Conservation (phyloP, 345 rosid genomes). For the Salix purpurea region DNA sequence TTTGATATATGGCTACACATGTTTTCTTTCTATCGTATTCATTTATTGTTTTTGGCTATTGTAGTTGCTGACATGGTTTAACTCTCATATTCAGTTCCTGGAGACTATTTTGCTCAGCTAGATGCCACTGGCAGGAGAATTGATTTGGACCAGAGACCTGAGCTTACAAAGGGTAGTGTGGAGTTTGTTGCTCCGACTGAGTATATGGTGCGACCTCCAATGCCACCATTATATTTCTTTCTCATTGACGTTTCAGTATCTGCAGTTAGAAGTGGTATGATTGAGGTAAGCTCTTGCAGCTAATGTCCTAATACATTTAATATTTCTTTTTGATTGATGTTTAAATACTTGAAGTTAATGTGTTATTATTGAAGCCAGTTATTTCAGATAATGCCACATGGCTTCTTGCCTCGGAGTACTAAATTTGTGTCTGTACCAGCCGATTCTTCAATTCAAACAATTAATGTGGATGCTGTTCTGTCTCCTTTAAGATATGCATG, state of each 20-base stretch:
- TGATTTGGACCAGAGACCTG: slow-evolving; percentile 94
- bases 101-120: slow-evolving; percentile 86
- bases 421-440: not conserved
- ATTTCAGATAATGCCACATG: not conserved
- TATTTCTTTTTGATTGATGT: not conserved
- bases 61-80: slow-evolving; percentile 17
- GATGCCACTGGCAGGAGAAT: slow-evolving; percentile 88
- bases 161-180: slow-evolving; percentile 87
- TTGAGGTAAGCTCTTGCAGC: slow-evolving; percentile 66
- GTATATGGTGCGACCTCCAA: slow-evolving; percentile 99
- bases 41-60: not conserved
- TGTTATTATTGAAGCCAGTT: not conserved
- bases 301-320: not conserved
- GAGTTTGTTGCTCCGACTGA: slow-evolving; percentile 97
- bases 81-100: slow-evolving; percentile 59
- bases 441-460: not conserved
- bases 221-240: slow-evolving; percentile 94
- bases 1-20: not conserved
- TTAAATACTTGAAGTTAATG: not conserved
- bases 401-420: not conserved
- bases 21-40: not conserved
- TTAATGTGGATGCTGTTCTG: not conserved
- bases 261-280: slow-evolving; percentile 89
- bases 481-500: not conserved
- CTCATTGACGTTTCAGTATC: slow-evolving; percentile 93